A percentile compares a stretch with the other conserved stretches of the same genome.
Conservation (phyloP, 106 monocot genomes). For the Alisma plantagoaquatica region DNA sequence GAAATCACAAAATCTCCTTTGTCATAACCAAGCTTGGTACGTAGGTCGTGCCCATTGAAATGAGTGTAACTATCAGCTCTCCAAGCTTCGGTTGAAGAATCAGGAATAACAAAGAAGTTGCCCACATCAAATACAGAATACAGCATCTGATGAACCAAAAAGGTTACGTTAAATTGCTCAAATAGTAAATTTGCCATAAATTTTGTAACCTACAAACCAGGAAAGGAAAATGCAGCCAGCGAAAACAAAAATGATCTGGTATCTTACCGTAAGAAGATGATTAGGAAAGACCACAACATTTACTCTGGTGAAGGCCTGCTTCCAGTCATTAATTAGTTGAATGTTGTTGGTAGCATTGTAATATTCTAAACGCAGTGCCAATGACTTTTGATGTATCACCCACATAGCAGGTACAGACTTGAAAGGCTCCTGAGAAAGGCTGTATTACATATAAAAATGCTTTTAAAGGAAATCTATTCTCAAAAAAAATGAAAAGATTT, state of each 20-base stretch:
- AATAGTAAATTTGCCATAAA: neutral
- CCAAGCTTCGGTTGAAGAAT: slow-evolving; percentile 68
- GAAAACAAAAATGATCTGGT: neutral
- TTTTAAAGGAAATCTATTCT: too few species aligned
- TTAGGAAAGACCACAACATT: slow-evolving; percentile 75
- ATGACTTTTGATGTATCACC: slow-evolving; percentile 58
- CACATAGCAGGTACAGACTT: slow-evolving; percentile 90
- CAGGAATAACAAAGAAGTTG: slow-evolving; percentile 82
- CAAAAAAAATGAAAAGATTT: too few species aligned
- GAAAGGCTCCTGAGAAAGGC: slow-evolving; percentile 97
- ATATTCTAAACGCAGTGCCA: slow-evolving; percentile 48
- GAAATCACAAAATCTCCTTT: slow-evolving; percentile 71
- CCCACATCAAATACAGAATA: slow-evolving; percentile 80
- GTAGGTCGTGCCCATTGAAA: slow-evolving; percentile 14
- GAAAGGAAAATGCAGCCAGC: neutral
- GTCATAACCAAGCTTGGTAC: slow-evolving; percentile 31
- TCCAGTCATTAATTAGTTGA: slow-evolving; percentile 71
- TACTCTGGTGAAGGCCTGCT: slow-evolving; percentile 64
- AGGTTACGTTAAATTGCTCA: neutral
- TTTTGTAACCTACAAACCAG: neutral
- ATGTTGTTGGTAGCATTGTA: slow-evolving; percentile 43
- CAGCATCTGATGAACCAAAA: slow-evolving; percentile 52
- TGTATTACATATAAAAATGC: slow-evolving; percentile 37
- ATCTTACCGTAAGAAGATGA: slow-evolving; percentile 65
- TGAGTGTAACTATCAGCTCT: slow-evolving; percentile 25